These are phyloP conservation scores for Mallotus japonicus DNA, from an alignment of 441 rosid species.

Conservation along the genomic window DNA sequence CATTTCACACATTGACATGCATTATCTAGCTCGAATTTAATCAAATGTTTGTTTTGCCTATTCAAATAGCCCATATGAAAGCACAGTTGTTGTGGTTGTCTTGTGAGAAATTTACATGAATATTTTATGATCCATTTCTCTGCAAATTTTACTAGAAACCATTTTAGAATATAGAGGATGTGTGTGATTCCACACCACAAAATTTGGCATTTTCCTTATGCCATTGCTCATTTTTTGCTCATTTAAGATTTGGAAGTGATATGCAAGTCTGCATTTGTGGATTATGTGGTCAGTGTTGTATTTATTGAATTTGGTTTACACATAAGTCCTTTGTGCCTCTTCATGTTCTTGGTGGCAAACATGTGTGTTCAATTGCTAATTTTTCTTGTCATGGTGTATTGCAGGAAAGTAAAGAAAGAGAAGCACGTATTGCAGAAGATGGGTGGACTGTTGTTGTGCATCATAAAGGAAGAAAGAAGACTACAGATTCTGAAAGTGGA, in stretches of 20 bases:
- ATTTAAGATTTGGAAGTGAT: neutral
- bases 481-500: slow-evolving; percentile 63
- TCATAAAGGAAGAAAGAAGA: slow-evolving; percentile 78
- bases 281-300: slow-evolving; percentile 9
- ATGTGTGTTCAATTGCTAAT: slow-evolving; percentile 7
- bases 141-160: neutral
- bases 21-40: neutral
- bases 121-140: no score
- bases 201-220: neutral
- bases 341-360: neutral
- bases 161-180: neutral
- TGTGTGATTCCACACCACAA: neutral
- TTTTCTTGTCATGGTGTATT: slow-evolving; percentile 20
- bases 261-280: neutral
- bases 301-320: neutral
- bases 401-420: slow-evolving; percentile 72
- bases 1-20: neutral
- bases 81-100: no score
- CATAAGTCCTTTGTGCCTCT: neutral
- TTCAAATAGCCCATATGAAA: neutral
- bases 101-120: neutral
- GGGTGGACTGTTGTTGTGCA: slow-evolving; percentile 81
- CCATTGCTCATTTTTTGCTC: neutral
- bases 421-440: slow-evolving; percentile 60
- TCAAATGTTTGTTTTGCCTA: neutral